Conservation (phyloP, 2,329 filamentous ascomycete genomes). For the Chaetothyriales sp. region DNA sequence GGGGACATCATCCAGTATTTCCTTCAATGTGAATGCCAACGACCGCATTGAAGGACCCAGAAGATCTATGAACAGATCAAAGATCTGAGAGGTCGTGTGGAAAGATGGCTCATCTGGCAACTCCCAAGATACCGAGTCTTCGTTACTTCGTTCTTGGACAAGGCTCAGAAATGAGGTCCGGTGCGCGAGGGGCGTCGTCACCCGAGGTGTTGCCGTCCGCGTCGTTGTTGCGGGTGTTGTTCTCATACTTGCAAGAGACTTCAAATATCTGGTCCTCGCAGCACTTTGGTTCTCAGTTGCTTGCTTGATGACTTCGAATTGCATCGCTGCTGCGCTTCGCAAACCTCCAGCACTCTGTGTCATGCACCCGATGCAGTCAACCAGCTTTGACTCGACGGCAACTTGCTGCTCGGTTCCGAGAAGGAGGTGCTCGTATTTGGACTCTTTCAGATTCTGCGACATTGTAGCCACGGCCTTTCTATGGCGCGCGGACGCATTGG, state of each 20-base stretch:
- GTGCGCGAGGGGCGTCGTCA: not conserved
- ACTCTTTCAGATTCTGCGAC: conserved; percentile 64
- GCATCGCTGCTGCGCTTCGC: conserved; percentile 73
- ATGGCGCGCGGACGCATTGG: conserved; percentile 47
- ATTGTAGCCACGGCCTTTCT: conserved; percentile 53
- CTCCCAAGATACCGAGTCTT: not conserved
- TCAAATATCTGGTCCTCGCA: not conserved
- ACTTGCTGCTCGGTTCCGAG: conserved; percentile 68
- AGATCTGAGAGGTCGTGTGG: conserved; percentile 63
- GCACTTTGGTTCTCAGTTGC: conserved; percentile 14
- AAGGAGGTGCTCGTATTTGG: conserved; percentile 77
- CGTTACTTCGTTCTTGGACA: not conserved
- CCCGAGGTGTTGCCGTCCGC: too few relatives aligned
- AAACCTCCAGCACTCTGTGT: conserved; percentile 82
- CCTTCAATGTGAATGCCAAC: conserved; percentile 74
- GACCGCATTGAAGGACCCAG: conserved; percentile 94
- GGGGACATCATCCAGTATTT: conserved; percentile 74
- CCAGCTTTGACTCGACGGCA: conserved; percentile 59
- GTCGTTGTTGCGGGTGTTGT: not conserved
- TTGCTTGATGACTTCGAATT: conserved; percentile 71
- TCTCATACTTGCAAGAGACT: not conserved
- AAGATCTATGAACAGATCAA: conserved; percentile 74
- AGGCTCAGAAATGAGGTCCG: not conserved
- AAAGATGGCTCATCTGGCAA: conserved; percentile 20
- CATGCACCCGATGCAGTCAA: conserved; percentile 69